These are phyloP conservation scores for Albatrellus sp. DNA, from an alignment of 1,284 basidiomycete genomes.

Conservation along the genomic window DNA sequence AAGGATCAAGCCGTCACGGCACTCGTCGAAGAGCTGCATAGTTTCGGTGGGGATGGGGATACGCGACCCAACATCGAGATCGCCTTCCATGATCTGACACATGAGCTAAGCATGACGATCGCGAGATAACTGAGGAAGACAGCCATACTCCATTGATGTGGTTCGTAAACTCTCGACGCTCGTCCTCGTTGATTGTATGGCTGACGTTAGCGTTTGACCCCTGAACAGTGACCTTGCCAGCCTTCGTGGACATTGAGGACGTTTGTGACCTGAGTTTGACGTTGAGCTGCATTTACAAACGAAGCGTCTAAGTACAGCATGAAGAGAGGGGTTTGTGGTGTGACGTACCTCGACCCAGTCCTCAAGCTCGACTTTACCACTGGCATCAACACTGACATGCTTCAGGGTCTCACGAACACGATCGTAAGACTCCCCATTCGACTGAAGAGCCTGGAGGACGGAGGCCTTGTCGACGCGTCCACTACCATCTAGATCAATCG, in stretches of 20 bases:
- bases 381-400: slow-evolving; percentile 87
- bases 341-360: slow-evolving; percentile 88
- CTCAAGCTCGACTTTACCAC: slow-evolving; percentile 92
- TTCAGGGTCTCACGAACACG: slow-evolving; percentile 86
- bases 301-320: slow-evolving; percentile 2
- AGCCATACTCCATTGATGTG: slow-evolving; percentile 80
- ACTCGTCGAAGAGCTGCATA: slow-evolving; percentile 99
- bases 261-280: slow-evolving; percentile 64
- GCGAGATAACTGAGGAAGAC: slow-evolving; percentile 14
- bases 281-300: slow-evolving; percentile 42
- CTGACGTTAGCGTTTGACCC: slow-evolving; percentile 93
- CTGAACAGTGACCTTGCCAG: slow-evolving; percentile 89
- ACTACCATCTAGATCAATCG: slow-evolving; percentile 75
- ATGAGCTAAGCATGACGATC: neutral
- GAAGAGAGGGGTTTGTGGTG: neutral
- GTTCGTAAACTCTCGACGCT: slow-evolving; percentile 90
- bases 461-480: slow-evolving; percentile 77
- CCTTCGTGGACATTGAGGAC: slow-evolving; percentile 54
- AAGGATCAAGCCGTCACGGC: slow-evolving; percentile 88
- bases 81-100: slow-evolving; percentile 79
- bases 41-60: slow-evolving; percentile 95
- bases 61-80: slow-evolving; percentile 72
- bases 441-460: slow-evolving; percentile 68
- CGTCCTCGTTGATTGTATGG: slow-evolving; percentile 98
- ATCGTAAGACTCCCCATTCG: slow-evolving; percentile 84